Base-by-base conservation (phyloP, 2,329 filamentous ascomycete genomes). In the Sphaerulina populicola region DNA sequence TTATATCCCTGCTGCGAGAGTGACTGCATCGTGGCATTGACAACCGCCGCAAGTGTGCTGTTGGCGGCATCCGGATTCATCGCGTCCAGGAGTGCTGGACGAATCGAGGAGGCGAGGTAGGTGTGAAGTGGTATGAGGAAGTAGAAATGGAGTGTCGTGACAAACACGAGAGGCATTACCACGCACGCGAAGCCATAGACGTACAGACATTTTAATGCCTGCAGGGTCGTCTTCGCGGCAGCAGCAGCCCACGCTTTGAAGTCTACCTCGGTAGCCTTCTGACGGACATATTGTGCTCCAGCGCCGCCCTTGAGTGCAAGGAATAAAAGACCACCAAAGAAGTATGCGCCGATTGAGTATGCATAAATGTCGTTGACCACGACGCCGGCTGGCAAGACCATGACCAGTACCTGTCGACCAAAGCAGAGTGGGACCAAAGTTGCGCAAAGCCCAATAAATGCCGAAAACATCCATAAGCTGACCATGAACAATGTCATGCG, bases 301-400 rank as follows among this genome's bases (percentile, higher is more conserved):
- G 36, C 35, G 40, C 30, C 23, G 36, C 64, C 59, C 29, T 63
- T 61, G 42, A 62, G 48, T 1, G 54, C 59, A 38, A 78, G 69
- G 66, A 90, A 94, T 2, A 79, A 72, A 1, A 80, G 63, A 3
- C 79, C 81, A 9, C 86, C 88, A 4, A 95, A 74, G 23, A 88
- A 74, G 65, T 94, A 95, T 37, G 94, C 78, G 11, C 93, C 93
- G 29, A 93, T 82, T 47, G 88, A 94, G 67, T 96, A 95, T 10
- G 93, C 91, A 63, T 98, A 97, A 23, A 98, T 86, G 67, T 98
- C 93, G 68, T 97, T 98, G 64, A 91, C 85, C 37, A 80, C 80
- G 43, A 86, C 78, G 55, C 86, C 77, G 0, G 75, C 71, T 4
- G 88, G 87, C 38, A 95, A 80, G 31, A 90, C 71, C 27, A 77